These are phyloP conservation scores for Panicum virgatum DNA, from an alignment of 202 grass and related monocot species.

Conservation along the genomic window DNA sequence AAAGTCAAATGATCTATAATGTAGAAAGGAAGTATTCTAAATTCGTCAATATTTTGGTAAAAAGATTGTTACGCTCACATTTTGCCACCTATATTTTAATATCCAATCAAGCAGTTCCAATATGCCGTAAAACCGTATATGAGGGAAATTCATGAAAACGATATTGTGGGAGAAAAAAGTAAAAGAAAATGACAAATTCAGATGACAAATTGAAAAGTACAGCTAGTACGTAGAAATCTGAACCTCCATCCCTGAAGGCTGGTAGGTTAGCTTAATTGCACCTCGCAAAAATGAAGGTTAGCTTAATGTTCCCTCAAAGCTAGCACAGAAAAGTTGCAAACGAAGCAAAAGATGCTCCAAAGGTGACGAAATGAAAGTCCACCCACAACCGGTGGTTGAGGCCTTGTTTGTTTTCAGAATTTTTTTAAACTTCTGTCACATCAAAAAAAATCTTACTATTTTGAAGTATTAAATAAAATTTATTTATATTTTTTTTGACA, in stretches of 20 bases:
- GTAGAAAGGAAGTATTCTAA: too few relatives aligned
- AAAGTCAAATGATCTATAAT: too few relatives aligned
- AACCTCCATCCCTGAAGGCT: neutral
- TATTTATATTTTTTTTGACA: too few relatives aligned
- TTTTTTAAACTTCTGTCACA: too few relatives aligned
- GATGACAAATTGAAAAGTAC: neutral
- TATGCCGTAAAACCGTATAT: neutral
- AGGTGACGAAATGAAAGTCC: neutral
- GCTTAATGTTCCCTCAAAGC: conserved; percentile 29
- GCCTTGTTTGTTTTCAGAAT: too few relatives aligned
- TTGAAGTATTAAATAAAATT: too few relatives aligned
- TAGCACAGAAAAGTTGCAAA: neutral
- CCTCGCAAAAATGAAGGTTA: neutral
- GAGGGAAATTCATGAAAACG: too few relatives aligned
- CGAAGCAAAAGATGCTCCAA: conserved; percentile 2
- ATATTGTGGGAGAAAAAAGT: neutral
- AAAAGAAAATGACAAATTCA: neutral
- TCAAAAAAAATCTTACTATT: too few relatives aligned
- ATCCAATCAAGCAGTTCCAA: too few relatives aligned
- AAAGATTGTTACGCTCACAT: too few relatives aligned
- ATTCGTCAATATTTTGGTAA: too few relatives aligned
- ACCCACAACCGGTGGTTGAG: neutral
- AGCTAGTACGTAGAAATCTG: neutral
- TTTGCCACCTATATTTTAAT: too few relatives aligned
- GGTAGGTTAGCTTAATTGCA: conserved; percentile 31